Evolutionary conservation across 768 basidiomycete genomes (phyloP), one percentile per base, ranked within the genome.

Genomic region (Leccinum pellstonianum): DNA sequence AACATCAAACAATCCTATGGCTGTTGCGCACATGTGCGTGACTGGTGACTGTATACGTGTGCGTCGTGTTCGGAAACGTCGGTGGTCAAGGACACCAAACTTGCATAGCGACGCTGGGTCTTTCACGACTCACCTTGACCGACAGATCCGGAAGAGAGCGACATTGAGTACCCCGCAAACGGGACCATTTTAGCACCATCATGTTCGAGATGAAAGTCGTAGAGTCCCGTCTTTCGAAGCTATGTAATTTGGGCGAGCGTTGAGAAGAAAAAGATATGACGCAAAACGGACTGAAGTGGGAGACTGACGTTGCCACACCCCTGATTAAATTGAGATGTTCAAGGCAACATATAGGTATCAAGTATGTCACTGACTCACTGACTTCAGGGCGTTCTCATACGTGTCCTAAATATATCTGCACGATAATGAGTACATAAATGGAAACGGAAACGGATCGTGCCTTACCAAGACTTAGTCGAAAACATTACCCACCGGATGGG

Each of bases 161-260:
- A 96, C 96, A 99, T 99, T 4, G 86, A 83, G 74, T 87, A 98
- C 6, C 96, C 96, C 3, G 93, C 97, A 74, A 98, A 99, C 0
- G 92, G 88, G 0, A 97, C 94, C 93, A 98, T 95, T 75, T 95
- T 95, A 1, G 89, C 96, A 15, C 82, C 87, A 21, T 21, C 87
- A 21, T 21, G 80, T 61, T 86, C 72, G 50, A 91, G 71, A 71
- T 99, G 95, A 70, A 95, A 95, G 69, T 95, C 93, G 67, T 95
- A 93, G 4, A 98, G 79, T 1, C 85, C 83, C 0, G 95, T 98
- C 68, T 83, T 85, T 57, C 64, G 72, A 33, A 86, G 75, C 82
- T 85, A 52, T 21, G 38, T 38, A 43, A 33, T 3, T 7, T 17
- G 38, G 38, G 8, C 1, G 33, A 1, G n/a, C 11, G 37, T 23